These are phyloP conservation scores for Paulownia fortunei DNA, from an alignment of 257 asterid genomes.

Conservation along the genomic window DNA sequence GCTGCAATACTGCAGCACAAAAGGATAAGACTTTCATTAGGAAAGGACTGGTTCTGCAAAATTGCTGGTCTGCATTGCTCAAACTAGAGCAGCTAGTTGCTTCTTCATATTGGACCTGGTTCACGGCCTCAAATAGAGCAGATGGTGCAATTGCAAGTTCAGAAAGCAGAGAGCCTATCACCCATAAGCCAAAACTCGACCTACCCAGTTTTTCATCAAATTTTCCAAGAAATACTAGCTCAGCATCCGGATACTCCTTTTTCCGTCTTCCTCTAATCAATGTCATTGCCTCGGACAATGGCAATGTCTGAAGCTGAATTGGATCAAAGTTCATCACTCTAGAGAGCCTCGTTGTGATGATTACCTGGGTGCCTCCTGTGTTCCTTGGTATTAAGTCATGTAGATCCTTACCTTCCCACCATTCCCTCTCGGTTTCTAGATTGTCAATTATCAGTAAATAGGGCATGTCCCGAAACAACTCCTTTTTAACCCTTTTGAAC, in stretches of 20 bases:
- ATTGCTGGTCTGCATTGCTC: conserved; percentile 58
- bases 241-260: conserved; percentile 59
- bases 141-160: conserved; percentile 72
- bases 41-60: conserved; percentile 61
- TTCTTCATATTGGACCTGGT: conserved; percentile 54
- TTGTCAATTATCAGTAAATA: conserved; percentile 78
- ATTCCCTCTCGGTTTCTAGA: conserved; percentile 78
- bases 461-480: conserved; percentile 88
- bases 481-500: conserved; percentile 77
- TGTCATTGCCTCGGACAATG: conserved; percentile 63
- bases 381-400: conserved; percentile 81
- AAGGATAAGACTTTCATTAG: conserved; percentile 61
- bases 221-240: conserved; percentile 61
- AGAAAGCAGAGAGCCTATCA: conserved; percentile 69
- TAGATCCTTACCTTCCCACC: conserved; percentile 97
- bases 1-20: conserved; percentile 51
- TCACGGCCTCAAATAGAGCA: conserved; percentile 69
- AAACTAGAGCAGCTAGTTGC: conserved; percentile 31
- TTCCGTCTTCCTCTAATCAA: conserved; percentile 69
- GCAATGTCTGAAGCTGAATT: conserved; percentile 67
- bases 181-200: conserved; percentile 71
- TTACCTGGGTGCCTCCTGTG: conserved; percentile 85
- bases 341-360: conserved; percentile 72
- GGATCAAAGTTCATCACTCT: conserved; percentile 70
- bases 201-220: conserved; percentile 69